Conservation (phyloP, 2,329 filamentous ascomycete species). For the Diaporthe batatas region DNA sequence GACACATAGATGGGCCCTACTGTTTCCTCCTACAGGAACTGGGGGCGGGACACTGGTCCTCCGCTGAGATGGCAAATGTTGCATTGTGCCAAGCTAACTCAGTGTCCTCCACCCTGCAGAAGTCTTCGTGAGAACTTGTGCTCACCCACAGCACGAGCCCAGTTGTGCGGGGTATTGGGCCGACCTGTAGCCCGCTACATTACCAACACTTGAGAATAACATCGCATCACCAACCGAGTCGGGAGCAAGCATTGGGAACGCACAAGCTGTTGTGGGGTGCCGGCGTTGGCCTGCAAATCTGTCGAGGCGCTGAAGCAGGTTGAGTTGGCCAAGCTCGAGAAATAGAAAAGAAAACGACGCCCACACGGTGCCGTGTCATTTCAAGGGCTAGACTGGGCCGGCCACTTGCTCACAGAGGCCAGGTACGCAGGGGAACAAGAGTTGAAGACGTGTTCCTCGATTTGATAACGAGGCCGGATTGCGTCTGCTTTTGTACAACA, state of each 20-base stretch:
- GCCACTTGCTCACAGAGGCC: background rate
- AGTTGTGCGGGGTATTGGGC: background rate
- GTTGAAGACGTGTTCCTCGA: background rate
- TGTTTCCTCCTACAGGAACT: background rate
- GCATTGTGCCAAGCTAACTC: background rate
- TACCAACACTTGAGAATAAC: background rate
- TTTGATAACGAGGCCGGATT: background rate
- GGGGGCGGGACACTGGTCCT: background rate
- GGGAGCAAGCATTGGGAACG: background rate
- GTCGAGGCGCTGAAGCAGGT: background rate
- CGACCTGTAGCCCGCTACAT: too few species aligned
- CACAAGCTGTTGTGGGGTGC: background rate
- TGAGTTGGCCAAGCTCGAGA: background rate
- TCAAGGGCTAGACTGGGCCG: background rate
- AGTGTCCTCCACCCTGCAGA: background rate
- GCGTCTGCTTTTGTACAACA: slow-evolving; percentile 2
- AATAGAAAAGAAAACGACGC: background rate
- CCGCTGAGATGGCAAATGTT: background rate
- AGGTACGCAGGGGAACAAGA: background rate
- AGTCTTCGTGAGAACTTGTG: background rate
- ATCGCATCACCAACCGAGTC: background rate
- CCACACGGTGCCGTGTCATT: too few species aligned
- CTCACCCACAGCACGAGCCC: background rate
- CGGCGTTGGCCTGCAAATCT: background rate
- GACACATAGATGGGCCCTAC: background rate